Base-by-base conservation (phyloP, 768 basidiomycete species). In the Lactarius quietus region DNA sequence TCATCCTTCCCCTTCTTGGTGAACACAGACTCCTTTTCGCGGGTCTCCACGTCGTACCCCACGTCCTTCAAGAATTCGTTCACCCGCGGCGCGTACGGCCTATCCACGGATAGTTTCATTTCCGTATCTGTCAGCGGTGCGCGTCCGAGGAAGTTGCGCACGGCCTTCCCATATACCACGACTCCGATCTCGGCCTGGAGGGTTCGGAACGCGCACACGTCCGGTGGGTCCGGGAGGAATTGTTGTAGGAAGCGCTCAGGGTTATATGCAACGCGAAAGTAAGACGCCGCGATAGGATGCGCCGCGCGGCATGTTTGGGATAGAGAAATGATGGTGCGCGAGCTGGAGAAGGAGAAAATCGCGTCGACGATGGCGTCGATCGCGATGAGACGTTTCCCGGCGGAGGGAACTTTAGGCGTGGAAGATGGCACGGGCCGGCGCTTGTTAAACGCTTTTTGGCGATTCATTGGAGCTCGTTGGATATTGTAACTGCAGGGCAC, bases 341-440 rank as follows among this genome's bases (percentile, higher is more conserved):
- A 87, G 51, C 73, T 83, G 2, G 93, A 87, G 76, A 89, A 86
- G 73, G 82, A 81, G 68, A 82, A 81, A 59, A 74, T 71, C 29
- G 77, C 74, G n/a, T 72, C 76, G 33, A 76, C 72, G 86, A 80
- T 70, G 79, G 76, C 56, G 73, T 76, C 18, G 75, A 74, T 38
- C 72, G 74, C 3, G 75, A 76, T n/a, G 81, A 79, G 31, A 84
- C 89, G 4, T 75, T 99, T 59, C 98, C 74, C 83, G 84, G 90
- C 0, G 83, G 96, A 59, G 45, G 31, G 59, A n/a, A 39, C 17
- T 18, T 35, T 33, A n/a, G n/a, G 18, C 45, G n/a, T 48, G 23
- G 45, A 48, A 48, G 23, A 26, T 48, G 23, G 43, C n/a, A 10
- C 43, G 10, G n/a, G n/a, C 3, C 8, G 43, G 43, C 20, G 12